phyloP scores from a whole-genome alignment of 78 protist species.

The Emiliania huxleyi region DNA sequence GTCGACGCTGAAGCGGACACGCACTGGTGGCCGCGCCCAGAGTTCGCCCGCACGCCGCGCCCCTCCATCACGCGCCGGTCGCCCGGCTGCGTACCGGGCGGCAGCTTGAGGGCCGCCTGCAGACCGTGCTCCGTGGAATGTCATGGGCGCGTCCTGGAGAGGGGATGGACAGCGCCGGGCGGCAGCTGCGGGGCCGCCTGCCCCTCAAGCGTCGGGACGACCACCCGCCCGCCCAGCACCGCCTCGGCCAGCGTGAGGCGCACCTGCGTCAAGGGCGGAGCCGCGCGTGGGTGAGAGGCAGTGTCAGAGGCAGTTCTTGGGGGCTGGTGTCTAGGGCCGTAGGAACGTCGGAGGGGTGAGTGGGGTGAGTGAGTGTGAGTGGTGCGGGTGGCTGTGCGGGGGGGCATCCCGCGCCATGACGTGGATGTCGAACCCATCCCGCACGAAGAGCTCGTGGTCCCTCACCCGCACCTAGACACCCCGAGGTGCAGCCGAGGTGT shows the following conservation, averaged over 20 bases:
- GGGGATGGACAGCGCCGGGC: too few relatives aligned
- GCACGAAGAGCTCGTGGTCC: slow-evolving; percentile 58
- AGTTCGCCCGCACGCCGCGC: slow-evolving; percentile 55
- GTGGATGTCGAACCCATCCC: slow-evolving; percentile 77
- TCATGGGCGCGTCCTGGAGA: too few relatives aligned
- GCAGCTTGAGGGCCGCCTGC: slow-evolving; percentile 56
- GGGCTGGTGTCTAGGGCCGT: too few relatives aligned
- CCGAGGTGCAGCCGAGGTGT: too few relatives aligned
- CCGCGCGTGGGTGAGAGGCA: too few relatives aligned
- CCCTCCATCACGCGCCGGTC: slow-evolving; percentile 65
- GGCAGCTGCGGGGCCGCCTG: slow-evolving; percentile 65
- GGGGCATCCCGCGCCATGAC: slow-evolving; percentile 66
- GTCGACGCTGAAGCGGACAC: slow-evolving; percentile 35
- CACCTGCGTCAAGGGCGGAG: neutral
- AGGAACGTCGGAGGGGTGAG: too few relatives aligned
- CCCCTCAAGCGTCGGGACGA: slow-evolving; percentile 71
- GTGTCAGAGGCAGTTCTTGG: too few relatives aligned
- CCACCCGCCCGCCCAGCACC: slow-evolving; percentile 62
- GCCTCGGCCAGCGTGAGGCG: slow-evolving; percentile 66
- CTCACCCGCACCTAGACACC: slow-evolving; percentile 43
- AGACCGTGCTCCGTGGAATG: too few relatives aligned
- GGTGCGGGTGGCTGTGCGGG: too few relatives aligned
- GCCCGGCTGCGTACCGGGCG: slow-evolving; percentile 77
- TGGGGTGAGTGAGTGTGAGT: too few relatives aligned
- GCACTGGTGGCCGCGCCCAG: slow-evolving; percentile 58